These are phyloP conservation scores for Lipomyces anomalus DNA, from an alignment of 805 yeast genomes.

Conservation along the genomic window DNA sequence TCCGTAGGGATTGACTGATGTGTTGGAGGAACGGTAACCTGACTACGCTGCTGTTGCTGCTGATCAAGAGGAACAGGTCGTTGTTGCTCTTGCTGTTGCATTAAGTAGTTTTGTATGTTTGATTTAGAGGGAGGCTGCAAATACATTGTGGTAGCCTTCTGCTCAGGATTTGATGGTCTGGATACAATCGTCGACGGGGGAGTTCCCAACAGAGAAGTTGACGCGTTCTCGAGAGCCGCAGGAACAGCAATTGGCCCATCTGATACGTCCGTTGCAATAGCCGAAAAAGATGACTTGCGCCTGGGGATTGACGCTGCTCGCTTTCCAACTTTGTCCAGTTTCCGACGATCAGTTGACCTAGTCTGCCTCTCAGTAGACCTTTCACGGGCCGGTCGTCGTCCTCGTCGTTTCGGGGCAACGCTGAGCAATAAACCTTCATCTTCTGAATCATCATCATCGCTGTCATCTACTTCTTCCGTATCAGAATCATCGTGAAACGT, in stretches of 20 bases:
- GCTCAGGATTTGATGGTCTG: too few relatives aligned
- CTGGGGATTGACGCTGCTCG: not conserved
- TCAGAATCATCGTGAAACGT: not conserved
- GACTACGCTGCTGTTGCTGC: not conserved
- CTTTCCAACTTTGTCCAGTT: too few relatives aligned
- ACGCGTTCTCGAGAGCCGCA: constrained; percentile 1
- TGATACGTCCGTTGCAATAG: not conserved
- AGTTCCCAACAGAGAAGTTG: constrained; percentile 15
- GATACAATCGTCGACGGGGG: constrained; percentile 1
- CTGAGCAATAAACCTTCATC: constrained; percentile 18
- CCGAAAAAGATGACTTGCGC: not conserved
- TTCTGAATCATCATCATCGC: constrained; percentile 5
- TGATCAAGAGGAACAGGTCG: not conserved
- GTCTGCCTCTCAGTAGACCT: not conserved
- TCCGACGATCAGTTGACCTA: not conserved
- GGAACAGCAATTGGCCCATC: not conserved
- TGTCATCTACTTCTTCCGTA: not conserved
- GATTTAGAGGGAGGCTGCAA: not conserved
- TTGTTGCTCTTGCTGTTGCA: not conserved
- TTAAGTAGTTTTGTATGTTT: not conserved
- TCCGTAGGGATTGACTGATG: not conserved
- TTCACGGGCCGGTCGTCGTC: not conserved
- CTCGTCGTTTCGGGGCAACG: constrained; percentile 7
- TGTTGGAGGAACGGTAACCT: not conserved
- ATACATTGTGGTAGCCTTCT: too few relatives aligned